phyloP scores from a whole-genome alignment of 2,329 filamentous ascomycete genomes.

The Xylaria sp. region DNA sequence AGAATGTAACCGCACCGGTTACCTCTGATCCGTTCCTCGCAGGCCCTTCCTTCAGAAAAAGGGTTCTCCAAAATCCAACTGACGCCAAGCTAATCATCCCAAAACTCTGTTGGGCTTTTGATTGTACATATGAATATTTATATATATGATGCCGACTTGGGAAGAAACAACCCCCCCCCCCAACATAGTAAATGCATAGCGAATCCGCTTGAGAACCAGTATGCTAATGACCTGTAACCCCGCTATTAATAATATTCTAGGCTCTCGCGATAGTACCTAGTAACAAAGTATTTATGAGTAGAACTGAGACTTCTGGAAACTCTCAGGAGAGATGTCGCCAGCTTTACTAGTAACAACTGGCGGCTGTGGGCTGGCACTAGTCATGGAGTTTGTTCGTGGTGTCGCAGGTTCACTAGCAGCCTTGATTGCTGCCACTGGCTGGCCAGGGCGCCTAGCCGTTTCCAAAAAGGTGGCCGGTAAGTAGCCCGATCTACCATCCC shows the following conservation, averaged over 20 bases:
- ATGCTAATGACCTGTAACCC: background rate
- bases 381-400: slow-evolving; percentile 56
- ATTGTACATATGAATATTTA: slow-evolving; percentile 24
- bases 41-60: background rate
- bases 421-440: slow-evolving; percentile 59
- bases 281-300: slow-evolving; percentile 51
- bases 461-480: slow-evolving; percentile 91
- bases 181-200: background rate
- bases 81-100: slow-evolving; percentile 27
- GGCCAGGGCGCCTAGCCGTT: slow-evolving; percentile 63
- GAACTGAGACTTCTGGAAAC: slow-evolving; percentile 65
- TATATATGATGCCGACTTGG: slow-evolving; percentile 18
- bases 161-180: too few species aligned
- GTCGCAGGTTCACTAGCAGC: slow-evolving; percentile 50
- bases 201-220: background rate
- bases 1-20: background rate
- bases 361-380: slow-evolving; percentile 47
- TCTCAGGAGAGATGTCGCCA: slow-evolving; percentile 59
- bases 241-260: slow-evolving; percentile 15
- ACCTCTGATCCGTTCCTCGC: background rate
- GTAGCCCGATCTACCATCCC: slow-evolving; percentile 90
- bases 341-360: slow-evolving; percentile 52
- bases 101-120: slow-evolving; percentile 12
- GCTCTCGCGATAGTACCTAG: background rate
- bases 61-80: background rate